Percentiles rank a stretch among this genome's conserved stretches.
phyloP scores from a whole-genome alignment of 208 protist species.

The Acanthamoeba sp. region DNA sequence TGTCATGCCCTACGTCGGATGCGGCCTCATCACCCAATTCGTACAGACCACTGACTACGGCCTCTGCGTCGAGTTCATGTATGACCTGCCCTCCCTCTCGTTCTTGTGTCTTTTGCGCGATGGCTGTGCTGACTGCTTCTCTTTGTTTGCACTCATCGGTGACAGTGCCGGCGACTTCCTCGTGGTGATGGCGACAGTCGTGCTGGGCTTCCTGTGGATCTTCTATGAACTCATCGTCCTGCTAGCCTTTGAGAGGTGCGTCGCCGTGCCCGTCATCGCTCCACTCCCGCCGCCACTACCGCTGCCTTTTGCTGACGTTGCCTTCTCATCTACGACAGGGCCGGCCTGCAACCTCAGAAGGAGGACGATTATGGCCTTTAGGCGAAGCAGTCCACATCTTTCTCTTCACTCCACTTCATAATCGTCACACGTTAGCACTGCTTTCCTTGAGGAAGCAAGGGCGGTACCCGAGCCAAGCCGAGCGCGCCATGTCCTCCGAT shows the following conservation, averaged over 20 bases:
- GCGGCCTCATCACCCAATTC: slow-evolving; percentile 1
- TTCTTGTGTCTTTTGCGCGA: background rate
- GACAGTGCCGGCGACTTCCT: background rate
- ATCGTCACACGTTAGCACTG: no score
- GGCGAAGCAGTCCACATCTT: background rate
- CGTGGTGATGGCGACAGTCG: background rate
- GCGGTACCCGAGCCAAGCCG: no score
- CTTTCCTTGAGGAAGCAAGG: no score
- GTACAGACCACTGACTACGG: background rate
- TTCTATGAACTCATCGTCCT: background rate
- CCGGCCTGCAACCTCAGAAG: background rate
- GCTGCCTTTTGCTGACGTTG: background rate
- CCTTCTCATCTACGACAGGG: background rate
- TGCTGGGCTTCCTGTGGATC: slow-evolving; percentile 23
- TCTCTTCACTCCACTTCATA: no score
- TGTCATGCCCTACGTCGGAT: background rate
- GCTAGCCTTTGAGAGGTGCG: background rate
- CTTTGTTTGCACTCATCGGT: background rate
- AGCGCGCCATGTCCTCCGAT: no score
- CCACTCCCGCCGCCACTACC: no score
- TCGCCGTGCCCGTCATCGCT: no score
- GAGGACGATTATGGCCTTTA: background rate
- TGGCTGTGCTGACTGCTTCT: background rate
- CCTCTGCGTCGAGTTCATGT: slow-evolving; percentile 41
- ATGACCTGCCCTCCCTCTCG: background rate